phyloP scores from a whole-genome alignment of 768 basidiomycete genomes.

The Leccinum olivaceopallidum region DNA sequence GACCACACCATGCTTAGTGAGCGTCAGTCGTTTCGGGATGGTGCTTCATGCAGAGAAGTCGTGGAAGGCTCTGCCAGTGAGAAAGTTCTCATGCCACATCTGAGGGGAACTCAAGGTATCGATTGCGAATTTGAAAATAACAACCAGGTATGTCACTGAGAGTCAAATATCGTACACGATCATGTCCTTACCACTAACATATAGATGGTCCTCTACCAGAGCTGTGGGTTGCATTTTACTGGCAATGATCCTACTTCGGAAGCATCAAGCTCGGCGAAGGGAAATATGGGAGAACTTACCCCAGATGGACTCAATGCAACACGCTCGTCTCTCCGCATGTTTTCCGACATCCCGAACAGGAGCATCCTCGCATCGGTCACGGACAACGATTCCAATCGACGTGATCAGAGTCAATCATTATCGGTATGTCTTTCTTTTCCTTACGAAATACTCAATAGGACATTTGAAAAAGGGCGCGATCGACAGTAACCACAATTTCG shows the following conservation, averaged over 20 bases:
- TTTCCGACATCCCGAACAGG: neutral
- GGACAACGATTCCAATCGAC: neutral
- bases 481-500: neutral
- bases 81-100: neutral
- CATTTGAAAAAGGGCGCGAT: constrained; percentile 1
- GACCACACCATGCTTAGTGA: neutral
- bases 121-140: neutral
- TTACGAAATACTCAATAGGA: neutral
- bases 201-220: neutral
- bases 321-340: neutral
- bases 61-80: neutral
- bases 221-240: neutral
- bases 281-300: neutral
- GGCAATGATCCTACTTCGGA: neutral
- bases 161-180: neutral
- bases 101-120: neutral
- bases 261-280: neutral
- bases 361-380: neutral
- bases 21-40: neutral
- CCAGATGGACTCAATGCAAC: neutral
- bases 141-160: neutral
- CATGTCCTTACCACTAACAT: neutral
- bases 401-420: neutral
- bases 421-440: neutral
- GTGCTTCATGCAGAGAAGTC: neutral